Evolutionary conservation across 1,139 yeast species (phyloP), one percentile per base, ranked within the genome.

Genomic region (Diutina scorzettiae): DNA sequence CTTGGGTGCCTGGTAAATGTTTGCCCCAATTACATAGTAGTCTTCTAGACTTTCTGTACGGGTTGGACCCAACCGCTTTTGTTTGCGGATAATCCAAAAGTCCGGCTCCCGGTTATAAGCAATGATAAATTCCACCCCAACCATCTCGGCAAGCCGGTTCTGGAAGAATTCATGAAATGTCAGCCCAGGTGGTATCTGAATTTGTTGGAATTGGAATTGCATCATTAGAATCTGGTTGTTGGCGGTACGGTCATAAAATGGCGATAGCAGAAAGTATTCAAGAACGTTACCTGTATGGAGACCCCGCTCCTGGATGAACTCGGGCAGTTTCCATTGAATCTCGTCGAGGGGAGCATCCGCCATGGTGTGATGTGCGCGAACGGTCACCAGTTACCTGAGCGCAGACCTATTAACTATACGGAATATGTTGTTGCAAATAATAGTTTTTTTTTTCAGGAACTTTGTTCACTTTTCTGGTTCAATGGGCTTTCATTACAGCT

Each of bases 291-390:
- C 94, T 0, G 95, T 82, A 43, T 87, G 73, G 21, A 91, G 72
- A 0, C 95, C 96, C 55, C 81, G 76, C 46, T 80, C 76, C 57
- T 86, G 95, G 49, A 91, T 86, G 89, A 96, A 91, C 59, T 91
- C 98, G 1, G 98, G 98, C 5, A 93, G 82, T 50, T 89, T 78
- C 98, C 98, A 91, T 59, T 89, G 97, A 42, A 91, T 71, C 56
- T 91, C 97, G 56, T 89, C 96, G 41, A 86, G 64, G 7, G 73
- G 72, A 42, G 58, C 64, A 11, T 46, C 19, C 6, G 50, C 41
- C 52, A 49, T 49, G 21, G 29, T 32, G 23, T 30, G 17, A 19
- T 29, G 17, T 12, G 19, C 19, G 19, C 32, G 12, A n/a, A 6
- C 17, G 32, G 5, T 14, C 3, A 14, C 2, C 19, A 19, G 16